Base-by-base conservation (phyloP, 2,329 filamentous ascomycete genomes). In the Pezicula rhizophila region DNA sequence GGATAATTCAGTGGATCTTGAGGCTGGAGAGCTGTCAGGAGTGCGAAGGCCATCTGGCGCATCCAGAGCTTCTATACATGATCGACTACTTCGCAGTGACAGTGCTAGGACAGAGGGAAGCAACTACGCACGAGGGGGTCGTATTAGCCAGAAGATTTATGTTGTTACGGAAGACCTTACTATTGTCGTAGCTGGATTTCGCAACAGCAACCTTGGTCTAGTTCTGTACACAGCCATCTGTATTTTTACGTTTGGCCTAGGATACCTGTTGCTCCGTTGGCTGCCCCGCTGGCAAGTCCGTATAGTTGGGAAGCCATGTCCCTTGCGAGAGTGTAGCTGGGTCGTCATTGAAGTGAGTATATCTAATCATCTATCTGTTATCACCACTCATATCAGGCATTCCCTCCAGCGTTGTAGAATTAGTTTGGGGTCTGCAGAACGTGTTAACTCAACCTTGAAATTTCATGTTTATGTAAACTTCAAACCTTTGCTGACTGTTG, bases 101-200 rank as follows among this genome's bases (percentile, higher is more conserved):
- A 95, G 87, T 56, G 76, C 73, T 25, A 78, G 78, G 46, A 93
- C 89, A 11, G 78, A 83, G 54, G 76, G 73, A 26, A 89, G 86
- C 60, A 75, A 76, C 26, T 70, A 72, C 53, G 79, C 77, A 44
- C 73, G 72, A 37, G 79, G 78, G 10, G 80, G 81, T 38, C 81
- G 87, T 49, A 74, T 79, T 25, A 95, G 79, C 60, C 93, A 99
- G 67, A 97, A 96, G 70, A 78, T 96, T 20, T 93, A 96, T 67
- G 90, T 99, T 68, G 76, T 83, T 50, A 95, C 89, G 38, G 93
- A 99, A 67, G 93, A 99, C 66, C 73, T 99, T 55, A 96, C 90
- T 1, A 90, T 96, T 59, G 92, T 91, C 25, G 82, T 97, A 62
- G 89, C 92, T 20, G 93, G 93, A 0, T 99, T 97, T 67, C 82